A percentile compares a stretch with the other conserved stretches of the same genome.
Evolutionary conservation across 2,329 filamentous ascomycete genomes (phyloP).

Genomic region (Fusarium udum): DNA sequence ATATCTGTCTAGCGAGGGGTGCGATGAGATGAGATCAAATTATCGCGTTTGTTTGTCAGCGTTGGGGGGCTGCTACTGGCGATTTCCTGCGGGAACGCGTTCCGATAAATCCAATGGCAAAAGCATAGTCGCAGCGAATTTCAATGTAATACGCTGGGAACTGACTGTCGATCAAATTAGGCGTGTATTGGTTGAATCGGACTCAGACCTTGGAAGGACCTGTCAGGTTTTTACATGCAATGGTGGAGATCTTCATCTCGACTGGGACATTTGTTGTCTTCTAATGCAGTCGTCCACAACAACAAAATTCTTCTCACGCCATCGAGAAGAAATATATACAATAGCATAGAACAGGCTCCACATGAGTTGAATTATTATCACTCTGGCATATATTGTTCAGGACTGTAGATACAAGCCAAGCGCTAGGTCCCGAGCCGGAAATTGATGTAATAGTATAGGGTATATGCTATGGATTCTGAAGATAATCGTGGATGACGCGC

Average conservation of each 20-base stretch:
- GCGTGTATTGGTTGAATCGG: background rate
- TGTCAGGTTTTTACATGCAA: accelerated
- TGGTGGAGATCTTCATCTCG: accelerated
- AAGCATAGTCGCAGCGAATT: background rate
- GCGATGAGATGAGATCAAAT: accelerated
- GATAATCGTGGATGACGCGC: background rate
- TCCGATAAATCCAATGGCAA: background rate
- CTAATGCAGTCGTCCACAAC: background rate
- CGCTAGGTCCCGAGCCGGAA: background rate
- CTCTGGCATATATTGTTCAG: accelerated
- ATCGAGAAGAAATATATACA: accelerated
- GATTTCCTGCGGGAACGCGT: background rate
- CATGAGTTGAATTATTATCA: accelerated
- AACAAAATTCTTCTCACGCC: accelerated
- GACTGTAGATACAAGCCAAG: background rate
- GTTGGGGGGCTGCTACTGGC: accelerated
- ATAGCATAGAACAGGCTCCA: accelerated
- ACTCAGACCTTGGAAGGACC: accelerated
- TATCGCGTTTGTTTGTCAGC: accelerated
- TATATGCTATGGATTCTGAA: background rate
- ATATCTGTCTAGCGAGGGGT: accelerated
- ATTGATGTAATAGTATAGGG: background rate
- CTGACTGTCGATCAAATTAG: background rate
- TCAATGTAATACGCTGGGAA: background rate
- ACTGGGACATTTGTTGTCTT: accelerated